Base-by-base conservation (phyloP, 768 basidiomycete genomes). In the Mrakia gelida region DNA sequence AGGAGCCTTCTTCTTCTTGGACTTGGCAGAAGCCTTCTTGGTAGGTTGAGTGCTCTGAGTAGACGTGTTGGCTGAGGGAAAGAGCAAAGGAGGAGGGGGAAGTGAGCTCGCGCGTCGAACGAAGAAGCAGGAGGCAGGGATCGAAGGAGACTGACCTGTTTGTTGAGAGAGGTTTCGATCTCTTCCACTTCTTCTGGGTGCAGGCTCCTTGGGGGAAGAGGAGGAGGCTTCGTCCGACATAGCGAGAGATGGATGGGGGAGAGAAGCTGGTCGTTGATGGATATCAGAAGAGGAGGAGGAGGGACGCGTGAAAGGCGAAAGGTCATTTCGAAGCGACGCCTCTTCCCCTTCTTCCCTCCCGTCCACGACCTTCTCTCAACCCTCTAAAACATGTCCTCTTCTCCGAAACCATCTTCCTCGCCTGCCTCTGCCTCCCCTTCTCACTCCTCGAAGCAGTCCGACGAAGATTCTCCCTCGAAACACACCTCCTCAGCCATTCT, bases 1-100 rank as follows among this genome's bases (percentile, higher is more conserved):
- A 23, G 67, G 23, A 70, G 67, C 67, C 34, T 38, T 70, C 11
- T 70, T 70, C 67, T 70, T 70, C 67, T 70, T 70, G 21, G 67
- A 38, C 34, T 70, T 70, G 67, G 38, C 15, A n/a, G 34, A 23
- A 34, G 34, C 38, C 38, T 43, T 70, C 26, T 34, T 70, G 34
- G 26, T 9, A 26, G 38, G 34, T 21, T 34, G 34, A 10, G 67
- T 7, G 38, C 38, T 70, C 4, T 38, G 26, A 34, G 41, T 16
- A 11, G 67, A 70, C 7, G 67, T 43, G 67, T 70, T 70, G 38
- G 67, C 67, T 38, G 67, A 15, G 23, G 23, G 11, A n/a, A 3
- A 9, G 38, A n/a, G n/a, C 9, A 11, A 70, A 38, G 41, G 23
- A 43, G 26, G 23, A 11, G 34, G 23, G 26, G 59, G 59, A 59